Conservation (phyloP, 2,329 filamentous ascomycete genomes). For the Didymosphaeria variabile region DNA sequence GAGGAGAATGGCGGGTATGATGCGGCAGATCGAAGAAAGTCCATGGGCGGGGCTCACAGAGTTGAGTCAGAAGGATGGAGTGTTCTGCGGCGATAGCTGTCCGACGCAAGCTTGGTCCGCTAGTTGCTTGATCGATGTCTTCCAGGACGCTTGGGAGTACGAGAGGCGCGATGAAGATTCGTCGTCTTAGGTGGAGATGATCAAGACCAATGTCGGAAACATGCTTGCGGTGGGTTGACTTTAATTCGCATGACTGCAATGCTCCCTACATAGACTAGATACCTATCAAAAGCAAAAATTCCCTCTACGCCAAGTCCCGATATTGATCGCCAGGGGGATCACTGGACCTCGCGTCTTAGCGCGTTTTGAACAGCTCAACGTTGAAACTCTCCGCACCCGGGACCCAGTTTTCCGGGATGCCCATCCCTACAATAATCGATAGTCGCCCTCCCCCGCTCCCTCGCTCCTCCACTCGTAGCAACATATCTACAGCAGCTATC, state of each 20-base stretch:
- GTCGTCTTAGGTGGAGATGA: not conserved
- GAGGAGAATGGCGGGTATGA: constrained; percentile 80
- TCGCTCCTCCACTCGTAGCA: not conserved
- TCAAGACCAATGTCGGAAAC: not conserved
- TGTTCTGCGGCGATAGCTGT: constrained; percentile 87
- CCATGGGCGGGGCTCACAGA: constrained; percentile 92
- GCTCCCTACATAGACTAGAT: constrained; percentile 13
- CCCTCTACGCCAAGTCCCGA: not conserved
- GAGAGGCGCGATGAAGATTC: constrained; percentile 25
- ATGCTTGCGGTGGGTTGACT: constrained; percentile 14
- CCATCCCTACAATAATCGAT: not conserved
- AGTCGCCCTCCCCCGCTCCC: not conserved
- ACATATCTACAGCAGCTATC: not conserved
- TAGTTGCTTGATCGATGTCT: constrained; percentile 92
- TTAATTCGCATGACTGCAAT: not conserved
- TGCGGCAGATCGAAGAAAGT: constrained; percentile 80
- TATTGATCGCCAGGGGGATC: constrained; percentile 18
- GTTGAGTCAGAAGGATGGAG: constrained; percentile 89
- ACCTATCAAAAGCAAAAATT: constrained; percentile 14
- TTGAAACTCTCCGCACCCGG: constrained; percentile 14
- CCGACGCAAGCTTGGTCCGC: constrained; percentile 98
- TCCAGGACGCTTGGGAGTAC: constrained; percentile 77
- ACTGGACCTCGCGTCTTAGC: constrained; percentile 30
- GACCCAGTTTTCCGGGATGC: constrained; percentile 11
- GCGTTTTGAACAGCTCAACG: constrained; percentile 13